Conservation (phyloP, 495 filamentous ascomycete genomes). For the Podospora pseudoanserina region DNA sequence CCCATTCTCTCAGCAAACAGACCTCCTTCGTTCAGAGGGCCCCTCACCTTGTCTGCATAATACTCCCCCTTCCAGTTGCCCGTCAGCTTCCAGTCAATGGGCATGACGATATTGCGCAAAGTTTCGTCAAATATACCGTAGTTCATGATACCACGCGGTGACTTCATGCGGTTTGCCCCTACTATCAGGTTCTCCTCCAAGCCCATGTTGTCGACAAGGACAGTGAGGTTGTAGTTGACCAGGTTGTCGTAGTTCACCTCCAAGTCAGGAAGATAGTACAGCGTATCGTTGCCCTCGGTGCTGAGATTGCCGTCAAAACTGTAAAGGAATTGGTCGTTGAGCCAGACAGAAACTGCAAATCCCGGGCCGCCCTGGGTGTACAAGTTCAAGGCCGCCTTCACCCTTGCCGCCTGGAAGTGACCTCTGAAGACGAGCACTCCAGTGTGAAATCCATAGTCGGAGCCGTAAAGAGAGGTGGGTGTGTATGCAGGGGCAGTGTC, state of each 20-base stretch:
- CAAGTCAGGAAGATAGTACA: constrained; percentile 56
- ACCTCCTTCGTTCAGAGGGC: constrained; percentile 75
- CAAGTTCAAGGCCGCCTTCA: constrained; percentile 55
- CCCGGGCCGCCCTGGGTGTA: constrained; percentile 60
- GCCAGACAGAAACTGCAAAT: constrained; percentile 56
- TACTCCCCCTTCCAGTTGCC: constrained; percentile 74
- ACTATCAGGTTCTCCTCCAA: constrained; percentile 59
- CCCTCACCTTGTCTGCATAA: constrained; percentile 61
- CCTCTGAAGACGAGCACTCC: constrained; percentile 69
- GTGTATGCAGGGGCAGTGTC: constrained; percentile 51
- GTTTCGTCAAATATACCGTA: constrained; percentile 36
- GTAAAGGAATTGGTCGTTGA: constrained; percentile 52
- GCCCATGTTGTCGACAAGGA: constrained; percentile 72
- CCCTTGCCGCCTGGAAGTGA: constrained; percentile 63
- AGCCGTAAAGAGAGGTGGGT: constrained; percentile 60
- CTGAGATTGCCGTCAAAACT: constrained; percentile 26
- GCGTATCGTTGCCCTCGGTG: constrained; percentile 50
- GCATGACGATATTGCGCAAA: constrained; percentile 30
- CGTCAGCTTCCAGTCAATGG: constrained; percentile 65
- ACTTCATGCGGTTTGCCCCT: constrained; percentile 62
- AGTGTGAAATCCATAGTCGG: constrained; percentile 72
- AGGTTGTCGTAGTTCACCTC: constrained; percentile 34
- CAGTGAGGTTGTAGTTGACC: constrained; percentile 59
- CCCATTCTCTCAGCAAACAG: constrained; percentile 68
- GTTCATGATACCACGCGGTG: constrained; percentile 64